A percentile compares a stretch with the other conserved stretches of the same genome.
These are phyloP conservation scores for Saccharomycopsis fodiens DNA, from an alignment of 805 yeast species.

Conservation along the genomic window DNA sequence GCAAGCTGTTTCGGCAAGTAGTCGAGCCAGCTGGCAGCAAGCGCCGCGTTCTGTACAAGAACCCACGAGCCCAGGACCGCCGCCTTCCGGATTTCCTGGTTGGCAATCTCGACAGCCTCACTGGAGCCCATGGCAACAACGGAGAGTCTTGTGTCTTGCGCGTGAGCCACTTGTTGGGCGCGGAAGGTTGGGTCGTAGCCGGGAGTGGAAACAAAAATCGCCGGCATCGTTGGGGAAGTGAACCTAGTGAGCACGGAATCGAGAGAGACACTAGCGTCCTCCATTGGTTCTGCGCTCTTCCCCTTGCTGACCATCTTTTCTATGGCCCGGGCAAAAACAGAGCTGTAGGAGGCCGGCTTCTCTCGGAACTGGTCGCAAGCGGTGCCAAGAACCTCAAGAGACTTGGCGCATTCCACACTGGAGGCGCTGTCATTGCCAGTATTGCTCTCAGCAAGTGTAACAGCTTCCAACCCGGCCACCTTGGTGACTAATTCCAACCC, in stretches of 20 bases:
- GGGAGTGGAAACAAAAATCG: constrained; percentile 50
- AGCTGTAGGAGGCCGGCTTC: neutral
- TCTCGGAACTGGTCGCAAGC: neutral
- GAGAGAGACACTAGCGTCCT: neutral
- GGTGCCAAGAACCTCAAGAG: too few relatives aligned
- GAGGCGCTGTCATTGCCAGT: neutral
- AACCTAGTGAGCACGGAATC: neutral
- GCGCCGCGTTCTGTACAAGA: constrained; percentile 72
- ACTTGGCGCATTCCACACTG: neutral
- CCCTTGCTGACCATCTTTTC: too few relatives aligned
- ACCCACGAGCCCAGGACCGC: constrained; percentile 58
- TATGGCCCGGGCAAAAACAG: neutral
- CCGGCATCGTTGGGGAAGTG: constrained; percentile 26
- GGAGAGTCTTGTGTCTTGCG: constrained; percentile 25
- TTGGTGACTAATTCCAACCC: neutral
- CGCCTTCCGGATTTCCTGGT: constrained; percentile 40
- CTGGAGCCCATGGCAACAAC: constrained; percentile 66
- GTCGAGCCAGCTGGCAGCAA: constrained; percentile 58
- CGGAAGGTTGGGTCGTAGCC: constrained; percentile 61
- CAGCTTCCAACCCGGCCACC: too few relatives aligned
- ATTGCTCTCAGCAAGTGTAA: too few relatives aligned
- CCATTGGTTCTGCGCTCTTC: neutral
- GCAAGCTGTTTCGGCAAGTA: constrained; percentile 42
- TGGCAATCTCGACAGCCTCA: constrained; percentile 56
- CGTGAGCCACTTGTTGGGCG: constrained; percentile 38